Base-by-base conservation (phyloP, 495 filamentous ascomycete genomes). In the Parachaetomium inaequale region DNA sequence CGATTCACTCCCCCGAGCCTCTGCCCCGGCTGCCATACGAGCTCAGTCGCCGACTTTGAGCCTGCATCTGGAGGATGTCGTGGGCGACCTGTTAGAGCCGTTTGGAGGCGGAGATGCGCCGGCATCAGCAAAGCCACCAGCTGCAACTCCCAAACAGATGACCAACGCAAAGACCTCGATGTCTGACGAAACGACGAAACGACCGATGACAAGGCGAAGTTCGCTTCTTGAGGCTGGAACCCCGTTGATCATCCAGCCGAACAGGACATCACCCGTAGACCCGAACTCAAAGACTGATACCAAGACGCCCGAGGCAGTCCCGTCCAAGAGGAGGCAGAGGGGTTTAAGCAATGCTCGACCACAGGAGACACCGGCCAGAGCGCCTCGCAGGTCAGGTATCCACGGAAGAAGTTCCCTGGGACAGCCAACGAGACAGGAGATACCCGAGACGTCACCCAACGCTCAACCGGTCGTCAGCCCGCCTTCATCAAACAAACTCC, bases 381-480 rank as follows among this genome's bases (percentile, higher is more conserved):
- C 25, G 8, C 17, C 40, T 3, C 14, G 7, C 11, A 11, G 14
- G 7, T 6, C 7, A 21, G 19, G 0, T 19, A 1, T 26, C 2
- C 38, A 11, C 3, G 25, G 10, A 43, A 43, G 46, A 23, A 21
- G 1, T 15, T 31, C 58, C 25, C 10, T 29, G 36, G n/a, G 15
- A 19, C 58, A 7, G 15, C 26, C 47, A n/a, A 31, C 5, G 6
- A 38, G 1, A 3, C 47, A 43, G 36, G 58, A 60, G 25, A 53
- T 60, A 29, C 47, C 58, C 23, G 32, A 62, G 40, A 62, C 59
- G n/a, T 55, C 40, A 7, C 51, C 51, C 19, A n/a, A 28, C 28
- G 43, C 21, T 28, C 59, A 47, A 25, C 25, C 49, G 25, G 29
- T 26, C 7, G n/a, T 19, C 40, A 46, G 29, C 4, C 42, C 59